Base-by-base conservation (phyloP, 225 moss, liverwort and hornwort species). In the Physcomitrium patens region DNA sequence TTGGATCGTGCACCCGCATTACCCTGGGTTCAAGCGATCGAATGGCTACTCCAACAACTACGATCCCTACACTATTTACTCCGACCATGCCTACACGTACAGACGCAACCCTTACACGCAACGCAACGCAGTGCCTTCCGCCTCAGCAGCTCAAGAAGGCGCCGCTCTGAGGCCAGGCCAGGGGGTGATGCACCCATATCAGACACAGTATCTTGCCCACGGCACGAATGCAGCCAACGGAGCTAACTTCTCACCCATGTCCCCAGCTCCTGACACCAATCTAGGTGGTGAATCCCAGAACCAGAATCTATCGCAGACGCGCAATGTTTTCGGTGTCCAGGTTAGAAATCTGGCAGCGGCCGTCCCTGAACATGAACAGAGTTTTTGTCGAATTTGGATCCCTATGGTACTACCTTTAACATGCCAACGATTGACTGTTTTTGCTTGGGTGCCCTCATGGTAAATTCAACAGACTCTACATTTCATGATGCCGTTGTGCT, bases 401-500 rank as follows among this genome's bases (percentile, higher is more conserved):
- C 20, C 26, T 19, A 28, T 37, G 17, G 1, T 6, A 1, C 53
- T 41, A 12, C 43, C 41, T 12, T 22, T 68, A 7, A 1, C 17
- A 46, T 12, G 28, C 52, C n/a, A 10, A 19, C 3, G 28, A 13
- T 2, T 17, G 18, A 50, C 54, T 55, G 54, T 4, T 62, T 0
- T 1, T 44, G 47, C 60, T 26, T 12, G 19, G 5, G 23, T 18
- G 0, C 55, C 11, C 12, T 19, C 46, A 9, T 54, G 17, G 59
- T 31, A 44, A n/a, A 0, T 37, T 37, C 31, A 1, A 27, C 80
- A 83, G 86, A 83, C 83, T 58, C 17, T 83, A 70, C 81, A 84
- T 23, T 71, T 84, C 17, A 87, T 81, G 84, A 74, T 87, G 12
- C 87, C 87, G 0, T 55, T 87, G 68, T 87, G 87, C 76, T 87